Base-by-base conservation (phyloP, 2,329 filamentous ascomycete genomes). In the Atkinsonella texensis region DNA sequence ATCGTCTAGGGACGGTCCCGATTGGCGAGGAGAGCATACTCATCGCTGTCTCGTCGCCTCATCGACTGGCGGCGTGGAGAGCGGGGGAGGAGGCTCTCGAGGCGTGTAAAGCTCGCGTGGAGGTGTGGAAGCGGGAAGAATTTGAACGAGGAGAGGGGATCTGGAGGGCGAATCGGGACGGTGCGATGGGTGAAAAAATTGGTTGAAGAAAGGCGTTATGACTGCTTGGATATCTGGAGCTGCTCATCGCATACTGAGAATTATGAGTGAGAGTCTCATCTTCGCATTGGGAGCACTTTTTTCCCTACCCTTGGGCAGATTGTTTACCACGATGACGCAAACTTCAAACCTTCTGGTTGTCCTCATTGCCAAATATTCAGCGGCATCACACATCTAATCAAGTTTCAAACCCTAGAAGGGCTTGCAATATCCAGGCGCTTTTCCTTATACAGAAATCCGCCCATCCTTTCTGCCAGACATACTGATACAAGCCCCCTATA, bases 61-160 rank as follows among this genome's bases (percentile, higher is more conserved):
- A 97, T 70, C 76, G 93, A 8, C 79, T 85, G 59, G 87, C 85
- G 13, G 90, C 88, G 5, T 98, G 91, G 91, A 71, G 73, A 59
- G 91, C 86, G 0, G 91, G 87, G 0, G 91, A 97, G 71, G 88
- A 94, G 69, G 86, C 89, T 35, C 70, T 97, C 53, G 91, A 97
- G 71, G 73, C 80, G 64, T 89, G 87, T 63, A 98, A 97, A 72
- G 80, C 79, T 51, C 81, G 76, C 57, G 88, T 88, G n/a, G 93
- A 98, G 72, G 84, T 98, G 42, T 96, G 91, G 91, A 96, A 96
- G 71, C 74, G 82, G 57, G 91, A 97, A 71, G 85, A 89, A 65
- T 96, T 96, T 73, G 81, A 78, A 45, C 84, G 79, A 1, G 84
- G 82, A 20, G 84, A 85, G 56, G 87, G 83, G 7, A 77, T 93